A percentile compares a stretch with the other conserved stretches of the same genome.
These are phyloP conservation scores for Saccharomycopsis selenospora DNA, from an alignment of 805 yeast species.

Conservation along the genomic window DNA sequence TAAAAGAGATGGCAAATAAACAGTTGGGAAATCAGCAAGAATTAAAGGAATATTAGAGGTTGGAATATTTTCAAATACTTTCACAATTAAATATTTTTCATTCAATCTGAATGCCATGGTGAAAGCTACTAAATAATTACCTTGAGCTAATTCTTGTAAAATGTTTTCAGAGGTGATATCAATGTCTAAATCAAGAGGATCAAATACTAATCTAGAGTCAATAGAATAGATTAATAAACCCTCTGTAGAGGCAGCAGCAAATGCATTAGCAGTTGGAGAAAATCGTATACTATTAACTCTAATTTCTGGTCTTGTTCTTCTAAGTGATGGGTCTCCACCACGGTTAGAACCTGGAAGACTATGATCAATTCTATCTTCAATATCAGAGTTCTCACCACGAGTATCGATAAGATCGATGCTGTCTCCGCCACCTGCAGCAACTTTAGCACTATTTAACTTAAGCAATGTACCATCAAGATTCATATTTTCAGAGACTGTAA, in stretches of 20 bases:
- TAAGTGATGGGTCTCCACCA: constrained; percentile 68
- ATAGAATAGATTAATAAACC: constrained; percentile 79
- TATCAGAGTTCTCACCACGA: constrained; percentile 78
- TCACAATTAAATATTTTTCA: constrained; percentile 64
- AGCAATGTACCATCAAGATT: constrained; percentile 81
- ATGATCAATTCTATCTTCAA: constrained; percentile 71
- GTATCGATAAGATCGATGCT: constrained; percentile 74
- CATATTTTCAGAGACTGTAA: constrained; percentile 85
- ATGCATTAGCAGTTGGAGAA: constrained; percentile 84
- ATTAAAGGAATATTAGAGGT: constrained; percentile 62
- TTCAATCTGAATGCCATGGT: constrained; percentile 93
- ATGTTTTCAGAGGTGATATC: constrained; percentile 85
- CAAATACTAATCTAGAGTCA: constrained; percentile 69
- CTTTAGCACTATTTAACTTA: constrained; percentile 65
- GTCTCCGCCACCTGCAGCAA: constrained; percentile 73
- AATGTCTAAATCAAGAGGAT: constrained; percentile 90
- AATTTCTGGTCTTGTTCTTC: constrained; percentile 70
- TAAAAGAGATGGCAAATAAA: constrained; percentile 64
- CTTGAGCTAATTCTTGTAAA: constrained; percentile 48
- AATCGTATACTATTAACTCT: constrained; percentile 71
- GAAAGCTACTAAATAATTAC: constrained; percentile 61
- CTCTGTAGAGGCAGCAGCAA: constrained; percentile 94
- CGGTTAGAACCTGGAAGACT: constrained; percentile 82
- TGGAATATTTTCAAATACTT: constrained; percentile 69
- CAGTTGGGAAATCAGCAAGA: constrained; percentile 61